Percentiles rank a stretch among this genome's conserved stretches.
Conservation (phyloP, 192 early-diverging fungal genomes). For the Chytriomyces sp. region DNA sequence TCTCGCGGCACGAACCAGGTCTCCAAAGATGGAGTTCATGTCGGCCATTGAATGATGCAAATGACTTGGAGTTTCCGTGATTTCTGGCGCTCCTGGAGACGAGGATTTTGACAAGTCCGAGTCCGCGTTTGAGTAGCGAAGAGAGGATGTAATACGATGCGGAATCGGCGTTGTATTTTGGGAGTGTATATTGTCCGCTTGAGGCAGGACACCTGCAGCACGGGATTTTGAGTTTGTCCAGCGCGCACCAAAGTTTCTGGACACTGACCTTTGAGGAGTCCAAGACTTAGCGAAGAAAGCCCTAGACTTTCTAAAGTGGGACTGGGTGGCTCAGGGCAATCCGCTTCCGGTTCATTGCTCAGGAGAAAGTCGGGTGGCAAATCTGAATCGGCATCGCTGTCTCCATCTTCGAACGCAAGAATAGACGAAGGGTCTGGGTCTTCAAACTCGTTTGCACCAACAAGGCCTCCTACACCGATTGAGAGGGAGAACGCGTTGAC, state of each 20-base stretch:
- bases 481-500: not conserved
- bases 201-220: not conserved
- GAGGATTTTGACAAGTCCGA: not conserved
- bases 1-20: slow-evolving; percentile 11
- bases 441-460: slow-evolving; percentile 22
- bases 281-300: slow-evolving; percentile 1
- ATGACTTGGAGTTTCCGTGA: slow-evolving; percentile 17
- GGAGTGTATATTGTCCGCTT: not conserved
- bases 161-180: not conserved
- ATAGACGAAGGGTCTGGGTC: not conserved
- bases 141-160: not conserved
- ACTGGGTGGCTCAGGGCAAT: slow-evolving; percentile 6
- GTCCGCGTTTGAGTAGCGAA: slow-evolving; percentile 1
- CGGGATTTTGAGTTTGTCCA: not conserved
- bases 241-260: not conserved
- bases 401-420: not conserved
- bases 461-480: slow-evolving; percentile 12
- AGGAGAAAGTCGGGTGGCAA: not conserved
- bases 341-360: not conserved
- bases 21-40: slow-evolving; percentile 24
- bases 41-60: slow-evolving; percentile 7
- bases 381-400: not conserved
- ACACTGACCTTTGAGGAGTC: slow-evolving; percentile 17
- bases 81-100: slow-evolving; percentile 15
- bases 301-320: slow-evolving; percentile 20